Evolutionary conservation across 169 alveolate species (phyloP).

Genomic region (Plasmodium vivax): DNA sequence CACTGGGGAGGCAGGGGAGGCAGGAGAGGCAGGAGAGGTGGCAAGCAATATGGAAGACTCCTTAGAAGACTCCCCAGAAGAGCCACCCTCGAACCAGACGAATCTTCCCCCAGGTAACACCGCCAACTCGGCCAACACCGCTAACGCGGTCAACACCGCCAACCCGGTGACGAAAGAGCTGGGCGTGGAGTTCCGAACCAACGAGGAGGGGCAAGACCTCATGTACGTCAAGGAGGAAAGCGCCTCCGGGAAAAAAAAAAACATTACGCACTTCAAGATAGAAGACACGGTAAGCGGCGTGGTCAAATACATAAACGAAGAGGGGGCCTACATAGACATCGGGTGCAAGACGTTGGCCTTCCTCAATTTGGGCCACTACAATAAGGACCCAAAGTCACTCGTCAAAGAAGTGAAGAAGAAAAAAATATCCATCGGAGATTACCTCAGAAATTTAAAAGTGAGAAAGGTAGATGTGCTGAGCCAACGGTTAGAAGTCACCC

Average conservation of each 20-base stretch:
- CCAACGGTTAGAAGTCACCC: slow-evolving; percentile 46
- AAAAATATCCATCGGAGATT: slow-evolving; percentile 27
- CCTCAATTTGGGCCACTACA: slow-evolving; percentile 56
- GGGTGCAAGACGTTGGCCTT: slow-evolving; percentile 73
- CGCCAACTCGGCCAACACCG: background rate
- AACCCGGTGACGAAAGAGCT: slow-evolving; percentile 7
- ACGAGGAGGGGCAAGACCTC: slow-evolving; percentile 14
- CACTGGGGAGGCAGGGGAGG: background rate
- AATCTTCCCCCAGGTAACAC: background rate
- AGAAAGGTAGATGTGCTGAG: slow-evolving; percentile 39
- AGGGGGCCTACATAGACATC: slow-evolving; percentile 71
- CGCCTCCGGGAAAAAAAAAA: background rate
- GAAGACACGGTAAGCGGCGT: slow-evolving; percentile 58
- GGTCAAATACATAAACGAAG: slow-evolving; percentile 39
- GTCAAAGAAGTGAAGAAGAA: slow-evolving; percentile 20
- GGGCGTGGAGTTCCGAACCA: slow-evolving; percentile 21
- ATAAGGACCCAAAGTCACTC: slow-evolving; percentile 37
- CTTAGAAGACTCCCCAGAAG: background rate
- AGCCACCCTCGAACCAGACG: background rate
- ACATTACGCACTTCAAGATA: slow-evolving; percentile 34
- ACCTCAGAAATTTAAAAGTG: slow-evolving; percentile 39
- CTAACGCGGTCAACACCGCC: background rate
- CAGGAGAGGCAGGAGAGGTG: too few relatives aligned
- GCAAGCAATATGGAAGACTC: background rate
- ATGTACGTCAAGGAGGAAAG: slow-evolving; percentile 68